Evolutionary conservation across 73 alveolate genomes (phyloP).

Genomic region (Paramecium biaurelia): DNA sequence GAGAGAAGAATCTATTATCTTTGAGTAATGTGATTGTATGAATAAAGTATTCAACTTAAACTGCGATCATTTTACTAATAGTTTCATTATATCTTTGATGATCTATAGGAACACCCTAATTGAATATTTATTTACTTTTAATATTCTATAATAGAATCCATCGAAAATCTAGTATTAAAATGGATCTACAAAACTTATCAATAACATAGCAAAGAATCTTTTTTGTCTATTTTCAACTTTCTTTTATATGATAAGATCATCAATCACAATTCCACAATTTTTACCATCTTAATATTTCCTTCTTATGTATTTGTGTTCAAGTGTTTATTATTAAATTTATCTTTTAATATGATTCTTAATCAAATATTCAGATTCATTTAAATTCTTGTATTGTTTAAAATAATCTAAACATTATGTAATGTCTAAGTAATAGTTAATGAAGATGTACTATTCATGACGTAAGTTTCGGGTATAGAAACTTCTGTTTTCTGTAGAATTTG

Average conservation of each 20-base stretch:
- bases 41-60: not conserved
- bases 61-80: not conserved
- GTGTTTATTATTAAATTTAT: not conserved
- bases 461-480: not conserved
- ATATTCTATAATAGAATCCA: not conserved
- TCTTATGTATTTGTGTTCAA: not conserved
- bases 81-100: conserved; percentile 5
- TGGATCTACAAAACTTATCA: not conserved
- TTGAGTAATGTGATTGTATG: not conserved
- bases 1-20: conserved; percentile 16
- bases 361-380: not conserved
- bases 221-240: not conserved
- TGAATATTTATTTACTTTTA: not conserved
- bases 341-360: not conserved
- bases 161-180: not conserved
- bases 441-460: not conserved
- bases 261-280: not conserved
- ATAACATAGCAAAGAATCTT: not conserved
- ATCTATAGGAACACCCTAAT: not conserved
- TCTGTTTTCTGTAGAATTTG: not conserved
- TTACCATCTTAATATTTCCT: not conserved
- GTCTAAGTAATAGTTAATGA: not conserved
- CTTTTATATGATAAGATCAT: conserved; percentile 8
- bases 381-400: not conserved
- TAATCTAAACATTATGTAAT: not conserved